Evolutionary conservation across 768 basidiomycete species (phyloP).

Genomic region (Tricholoma flavovirens): DNA sequence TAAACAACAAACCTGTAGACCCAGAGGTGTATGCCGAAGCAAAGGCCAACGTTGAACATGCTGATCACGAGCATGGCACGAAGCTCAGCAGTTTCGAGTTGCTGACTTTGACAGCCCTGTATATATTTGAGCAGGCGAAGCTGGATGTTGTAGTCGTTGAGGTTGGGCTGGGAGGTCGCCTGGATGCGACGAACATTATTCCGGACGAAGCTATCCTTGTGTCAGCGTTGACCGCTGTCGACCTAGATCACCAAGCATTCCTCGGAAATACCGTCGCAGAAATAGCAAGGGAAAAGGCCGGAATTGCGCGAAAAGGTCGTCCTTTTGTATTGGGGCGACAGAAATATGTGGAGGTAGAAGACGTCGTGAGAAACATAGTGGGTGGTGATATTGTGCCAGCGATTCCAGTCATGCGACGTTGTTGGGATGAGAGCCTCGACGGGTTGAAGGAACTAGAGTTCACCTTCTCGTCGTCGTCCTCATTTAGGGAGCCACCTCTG

Average conservation of each 20-base stretch:
- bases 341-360: constrained; percentile 41
- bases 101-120: constrained; percentile 75
- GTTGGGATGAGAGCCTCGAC: constrained; percentile 31
- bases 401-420: constrained; percentile 28
- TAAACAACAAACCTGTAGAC: constrained; percentile 54
- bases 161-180: constrained; percentile 89
- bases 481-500: constrained; percentile 30
- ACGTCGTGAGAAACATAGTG: constrained; percentile 39
- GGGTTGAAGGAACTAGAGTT: constrained; percentile 25
- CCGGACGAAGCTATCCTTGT: constrained; percentile 62
- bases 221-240: constrained; percentile 82
- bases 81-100: constrained; percentile 76
- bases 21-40: constrained; percentile 40
- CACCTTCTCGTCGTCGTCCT: constrained; percentile 24
- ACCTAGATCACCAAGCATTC: constrained; percentile 90
- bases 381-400: constrained; percentile 38
- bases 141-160: constrained; percentile 86
- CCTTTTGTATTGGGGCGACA: constrained; percentile 69
- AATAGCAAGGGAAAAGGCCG: constrained; percentile 81
- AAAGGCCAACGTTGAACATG: constrained; percentile 40
- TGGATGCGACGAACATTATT: constrained; percentile 92
- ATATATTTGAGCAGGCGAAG: constrained; percentile 60
- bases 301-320: constrained; percentile 59
- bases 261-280: constrained; percentile 68
- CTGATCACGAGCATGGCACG: constrained; percentile 38